Evolutionary conservation across 495 filamentous ascomycete species (phyloP).

Genomic region (Podospora appendiculata): DNA sequence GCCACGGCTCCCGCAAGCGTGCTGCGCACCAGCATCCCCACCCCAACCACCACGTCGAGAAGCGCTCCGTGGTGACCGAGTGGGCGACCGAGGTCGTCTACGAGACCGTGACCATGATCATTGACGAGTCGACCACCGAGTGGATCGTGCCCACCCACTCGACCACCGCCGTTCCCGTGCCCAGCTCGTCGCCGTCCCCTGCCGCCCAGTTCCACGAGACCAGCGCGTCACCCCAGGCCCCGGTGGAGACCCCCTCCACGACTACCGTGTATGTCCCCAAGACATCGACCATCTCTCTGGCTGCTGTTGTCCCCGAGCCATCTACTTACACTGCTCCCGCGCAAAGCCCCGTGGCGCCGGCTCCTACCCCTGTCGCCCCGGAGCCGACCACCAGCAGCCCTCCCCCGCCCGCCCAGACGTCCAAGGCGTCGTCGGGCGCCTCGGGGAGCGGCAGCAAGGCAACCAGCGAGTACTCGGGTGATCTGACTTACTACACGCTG

Average conservation of each 20-base stretch:
- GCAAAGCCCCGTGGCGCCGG: slow-evolving; percentile 6
- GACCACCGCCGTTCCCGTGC: slow-evolving; percentile 8
- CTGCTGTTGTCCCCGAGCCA: background rate
- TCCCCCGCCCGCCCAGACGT: slow-evolving; percentile 1
- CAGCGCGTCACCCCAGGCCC: background rate
- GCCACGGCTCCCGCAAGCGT: slow-evolving; percentile 23
- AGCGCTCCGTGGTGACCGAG: slow-evolving; percentile 37
- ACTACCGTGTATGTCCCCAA: slow-evolving; percentile 8
- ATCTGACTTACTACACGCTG: slow-evolving; percentile 40
- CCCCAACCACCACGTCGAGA: slow-evolving; percentile 27
- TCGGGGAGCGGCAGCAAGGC: slow-evolving; percentile 12
- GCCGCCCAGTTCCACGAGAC: slow-evolving; percentile 35
- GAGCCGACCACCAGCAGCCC: background rate
- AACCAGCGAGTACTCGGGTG: slow-evolving; percentile 20
- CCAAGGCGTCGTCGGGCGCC: slow-evolving; percentile 2
- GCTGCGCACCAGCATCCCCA: slow-evolving; percentile 33
- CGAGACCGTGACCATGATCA: slow-evolving; percentile 39
- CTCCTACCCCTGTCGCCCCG: slow-evolving; percentile 1
- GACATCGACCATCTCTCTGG: background rate
- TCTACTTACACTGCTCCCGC: slow-evolving; percentile 7
- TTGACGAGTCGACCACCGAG: slow-evolving; percentile 35
- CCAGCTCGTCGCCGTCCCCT: slow-evolving; percentile 13
- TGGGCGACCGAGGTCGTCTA: slow-evolving; percentile 41
- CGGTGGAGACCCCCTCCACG: background rate
- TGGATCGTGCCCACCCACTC: slow-evolving; percentile 19